phyloP scores from a whole-genome alignment of 805 yeast species.

The Brettanomyces sp. region DNA sequence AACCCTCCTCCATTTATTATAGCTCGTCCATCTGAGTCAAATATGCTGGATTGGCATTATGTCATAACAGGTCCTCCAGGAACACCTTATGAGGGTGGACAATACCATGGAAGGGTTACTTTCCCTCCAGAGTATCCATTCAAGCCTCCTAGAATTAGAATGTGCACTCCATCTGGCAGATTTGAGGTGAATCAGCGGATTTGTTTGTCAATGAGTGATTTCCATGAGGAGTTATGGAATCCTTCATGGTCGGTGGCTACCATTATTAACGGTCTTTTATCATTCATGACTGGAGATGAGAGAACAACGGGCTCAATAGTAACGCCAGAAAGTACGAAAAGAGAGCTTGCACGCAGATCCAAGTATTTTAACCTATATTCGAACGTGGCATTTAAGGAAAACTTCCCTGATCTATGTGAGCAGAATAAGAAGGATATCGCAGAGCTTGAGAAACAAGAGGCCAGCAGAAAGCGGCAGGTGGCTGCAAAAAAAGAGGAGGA shows the following conservation, averaged over 20 bases:
- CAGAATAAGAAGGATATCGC: constrained; percentile 29
- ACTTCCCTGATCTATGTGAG: constrained; percentile 62
- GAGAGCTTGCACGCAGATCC: constrained; percentile 48
- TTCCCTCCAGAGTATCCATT: constrained; percentile 85
- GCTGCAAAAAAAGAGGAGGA: constrained; percentile 5
- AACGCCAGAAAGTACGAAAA: constrained; percentile 52
- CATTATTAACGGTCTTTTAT: constrained; percentile 74
- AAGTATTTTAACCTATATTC: constrained; percentile 47
- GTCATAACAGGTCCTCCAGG: constrained; percentile 86
- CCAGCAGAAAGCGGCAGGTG: neutral
- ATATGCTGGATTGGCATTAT: constrained; percentile 91
- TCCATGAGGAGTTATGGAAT: constrained; percentile 92
- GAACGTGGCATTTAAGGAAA: constrained; percentile 45
- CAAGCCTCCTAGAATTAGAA: constrained; percentile 83
- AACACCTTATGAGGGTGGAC: constrained; percentile 80
- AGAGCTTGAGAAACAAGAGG: constrained; percentile 5
- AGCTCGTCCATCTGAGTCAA: constrained; percentile 81
- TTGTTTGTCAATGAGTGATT: constrained; percentile 89
- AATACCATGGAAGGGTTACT: constrained; percentile 78
- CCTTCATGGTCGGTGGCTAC: constrained; percentile 95
- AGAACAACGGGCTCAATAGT: constrained; percentile 73
- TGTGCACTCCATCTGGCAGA: constrained; percentile 86
- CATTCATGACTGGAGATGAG: constrained; percentile 88
- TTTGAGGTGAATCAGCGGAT: constrained; percentile 73
- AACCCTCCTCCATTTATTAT: constrained; percentile 78